Percentiles rank a stretch among this genome's conserved stretches.
Evolutionary conservation across 1,284 basidiomycete genomes (phyloP).

Genomic region (Xerocomus amazonicus): DNA sequence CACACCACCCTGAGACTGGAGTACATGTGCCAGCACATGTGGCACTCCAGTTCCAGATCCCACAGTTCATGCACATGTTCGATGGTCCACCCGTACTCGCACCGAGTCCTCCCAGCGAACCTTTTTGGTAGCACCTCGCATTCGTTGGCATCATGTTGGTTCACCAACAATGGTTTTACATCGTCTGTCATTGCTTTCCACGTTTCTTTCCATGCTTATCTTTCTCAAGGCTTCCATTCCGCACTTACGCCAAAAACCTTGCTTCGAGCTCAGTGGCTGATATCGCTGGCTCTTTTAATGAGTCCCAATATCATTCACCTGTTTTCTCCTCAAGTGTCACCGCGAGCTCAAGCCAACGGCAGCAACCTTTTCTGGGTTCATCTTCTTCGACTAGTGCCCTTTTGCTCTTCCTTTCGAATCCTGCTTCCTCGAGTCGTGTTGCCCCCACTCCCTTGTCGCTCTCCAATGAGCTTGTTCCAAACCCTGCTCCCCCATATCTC

Average conservation of each 20-base stretch:
- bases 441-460: conserved; percentile 5
- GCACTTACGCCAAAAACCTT: conserved; percentile 9
- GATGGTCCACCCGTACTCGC: conserved; percentile 49
- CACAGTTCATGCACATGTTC: conserved; percentile 46
- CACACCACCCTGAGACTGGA: too few relatives aligned
- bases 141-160: conserved; percentile 44
- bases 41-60: conserved; percentile 61
- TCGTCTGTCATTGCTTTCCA: conserved; percentile 17
- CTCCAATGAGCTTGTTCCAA: conserved; percentile 8
- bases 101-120: conserved; percentile 35
- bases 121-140: conserved; percentile 30
- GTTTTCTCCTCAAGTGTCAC: not conserved
- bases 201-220: conserved; percentile 16
- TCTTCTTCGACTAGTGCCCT: conserved; percentile 1
- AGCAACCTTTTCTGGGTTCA: conserved; percentile 3
- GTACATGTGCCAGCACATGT: too few relatives aligned
- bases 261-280: conserved; percentile 2
- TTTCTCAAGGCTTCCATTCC: conserved; percentile 20
- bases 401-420: conserved; percentile 1
- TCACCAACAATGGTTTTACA: conserved; percentile 43
- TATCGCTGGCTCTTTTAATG: not conserved
- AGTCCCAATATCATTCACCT: not conserved
- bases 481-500: not conserved
- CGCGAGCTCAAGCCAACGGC: conserved; percentile 2
- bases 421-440: not conserved